Percentiles rank a stretch among this genome's conserved stretches.
These are phyloP conservation scores for Plasmodium ovale DNA, from an alignment of 169 alveolate species.

Conservation along the genomic window DNA sequence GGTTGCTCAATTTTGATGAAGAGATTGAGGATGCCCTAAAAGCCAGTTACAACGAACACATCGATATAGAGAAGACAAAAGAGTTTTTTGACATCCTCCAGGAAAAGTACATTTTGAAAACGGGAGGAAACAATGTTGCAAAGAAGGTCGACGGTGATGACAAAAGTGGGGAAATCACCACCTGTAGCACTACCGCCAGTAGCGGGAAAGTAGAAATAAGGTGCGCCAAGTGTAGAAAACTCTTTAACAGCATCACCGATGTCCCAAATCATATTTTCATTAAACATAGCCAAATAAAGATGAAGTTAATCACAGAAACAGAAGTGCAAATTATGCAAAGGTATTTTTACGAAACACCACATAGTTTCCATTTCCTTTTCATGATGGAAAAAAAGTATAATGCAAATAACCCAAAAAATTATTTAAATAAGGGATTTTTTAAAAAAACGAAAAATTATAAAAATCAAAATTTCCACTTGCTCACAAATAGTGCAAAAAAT, in stretches of 20 bases:
- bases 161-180: background rate
- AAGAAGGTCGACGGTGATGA: background rate
- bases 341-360: constrained; percentile 54
- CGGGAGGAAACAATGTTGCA: background rate
- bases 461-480: constrained; percentile 55
- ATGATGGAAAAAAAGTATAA: constrained; percentile 75
- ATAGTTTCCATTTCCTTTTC: constrained; percentile 57
- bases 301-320: constrained; percentile 65
- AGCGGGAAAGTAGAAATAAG: constrained; percentile 34
- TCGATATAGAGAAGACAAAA: constrained; percentile 65
- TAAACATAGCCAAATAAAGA: constrained; percentile 56
- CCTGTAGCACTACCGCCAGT: background rate
- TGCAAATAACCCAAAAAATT: constrained; percentile 4
- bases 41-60: constrained; percentile 37
- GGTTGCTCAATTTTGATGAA: constrained; percentile 51
- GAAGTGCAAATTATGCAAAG: constrained; percentile 65
- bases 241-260: constrained; percentile 47
- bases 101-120: constrained; percentile 34
- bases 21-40: constrained; percentile 59
- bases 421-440: constrained; percentile 15
- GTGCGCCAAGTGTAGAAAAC: constrained; percentile 70
- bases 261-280: constrained; percentile 74
- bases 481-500: constrained; percentile 10
- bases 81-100: constrained; percentile 46
- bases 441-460: constrained; percentile 20